Base-by-base conservation (phyloP, 2,329 filamentous ascomycete genomes). In the Hortaea werneckii region DNA sequence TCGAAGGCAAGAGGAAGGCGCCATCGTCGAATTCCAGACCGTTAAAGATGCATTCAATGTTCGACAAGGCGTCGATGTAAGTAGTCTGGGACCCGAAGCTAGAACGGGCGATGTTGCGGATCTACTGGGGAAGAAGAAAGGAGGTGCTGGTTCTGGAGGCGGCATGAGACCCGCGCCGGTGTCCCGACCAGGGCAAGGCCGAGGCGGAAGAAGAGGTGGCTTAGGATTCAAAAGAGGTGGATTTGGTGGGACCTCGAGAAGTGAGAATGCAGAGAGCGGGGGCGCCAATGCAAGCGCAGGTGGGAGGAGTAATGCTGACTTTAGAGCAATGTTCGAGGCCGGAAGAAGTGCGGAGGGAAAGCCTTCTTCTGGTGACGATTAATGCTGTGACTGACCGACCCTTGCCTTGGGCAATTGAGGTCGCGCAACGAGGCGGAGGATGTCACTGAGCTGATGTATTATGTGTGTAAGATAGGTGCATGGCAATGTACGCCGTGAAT, bases 1-100 rank as follows among this genome's bases (percentile, higher is more conserved):
- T 8, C 81, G 87, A 40, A 87, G 88, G 1, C 79, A 87, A 49
- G 85, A 94, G 51, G 81, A 83, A 48, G 89, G 88, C 9, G 92
- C 89, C 5, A 83, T 90, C 45, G 75, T 96, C 34, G 92, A 96
- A 60, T 95, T 85, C 58, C 70, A 70, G 2, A 79, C 86, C 42
- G 74, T 82, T 2, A 73, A 79, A 2, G 76, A 80, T 32, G 85
- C 85, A 0, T 89, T 89, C 27, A 84, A 78, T 58, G 85, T 84
- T 1, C 72, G 78, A n/a, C 61, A 71, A 11, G 67, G 64, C 6
- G 59, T 73, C 1, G 66, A 65, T 38, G 62, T 68, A 12, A 65
- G 65, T 37, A 57, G 58, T 9, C 52, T 66, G 4, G 71, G 70
- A 6, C 52, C 61, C 7, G 65, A 65, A 38, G 59, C 70, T 6